phyloP scores from a whole-genome alignment of 129 eudicot species.

The Oenanthe sinensis region DNA sequence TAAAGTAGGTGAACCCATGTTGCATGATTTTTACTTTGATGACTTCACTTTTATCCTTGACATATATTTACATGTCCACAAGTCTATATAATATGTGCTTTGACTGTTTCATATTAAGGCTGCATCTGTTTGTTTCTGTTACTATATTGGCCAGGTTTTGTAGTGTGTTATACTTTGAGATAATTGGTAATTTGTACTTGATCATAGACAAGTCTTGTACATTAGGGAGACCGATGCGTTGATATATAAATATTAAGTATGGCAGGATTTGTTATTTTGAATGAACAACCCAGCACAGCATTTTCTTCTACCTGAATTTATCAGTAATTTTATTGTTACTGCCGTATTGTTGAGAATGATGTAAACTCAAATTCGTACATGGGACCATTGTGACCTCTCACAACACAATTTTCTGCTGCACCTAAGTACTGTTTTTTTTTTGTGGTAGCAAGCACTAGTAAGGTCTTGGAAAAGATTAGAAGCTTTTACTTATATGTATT shows the following conservation, averaged over 20 bases:
- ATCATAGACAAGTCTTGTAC: neutral
- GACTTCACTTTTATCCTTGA: constrained; percentile 2
- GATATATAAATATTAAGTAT: neutral
- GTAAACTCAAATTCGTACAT: neutral
- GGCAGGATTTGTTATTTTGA: neutral
- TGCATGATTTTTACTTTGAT: constrained; percentile 5
- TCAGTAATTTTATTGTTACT: neutral
- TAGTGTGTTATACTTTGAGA: neutral
- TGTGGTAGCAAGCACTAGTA: neutral
- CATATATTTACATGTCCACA: neutral
- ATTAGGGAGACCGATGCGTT: neutral
- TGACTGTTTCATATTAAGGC: neutral
- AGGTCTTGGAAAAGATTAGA: neutral
- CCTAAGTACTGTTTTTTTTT: neutral
- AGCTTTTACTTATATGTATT: neutral
- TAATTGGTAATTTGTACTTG: neutral
- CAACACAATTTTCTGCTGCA: neutral
- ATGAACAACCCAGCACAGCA: neutral
- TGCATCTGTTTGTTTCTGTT: neutral
- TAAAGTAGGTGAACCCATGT: neutral
- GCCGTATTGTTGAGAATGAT: neutral
- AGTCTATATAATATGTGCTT: neutral
- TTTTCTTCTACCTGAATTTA: neutral
- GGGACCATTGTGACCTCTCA: neutral
- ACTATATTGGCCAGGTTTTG: neutral